phyloP scores from a whole-genome alignment of 129 eudicot genomes.

The Smallanthus sonchifolius region DNA sequence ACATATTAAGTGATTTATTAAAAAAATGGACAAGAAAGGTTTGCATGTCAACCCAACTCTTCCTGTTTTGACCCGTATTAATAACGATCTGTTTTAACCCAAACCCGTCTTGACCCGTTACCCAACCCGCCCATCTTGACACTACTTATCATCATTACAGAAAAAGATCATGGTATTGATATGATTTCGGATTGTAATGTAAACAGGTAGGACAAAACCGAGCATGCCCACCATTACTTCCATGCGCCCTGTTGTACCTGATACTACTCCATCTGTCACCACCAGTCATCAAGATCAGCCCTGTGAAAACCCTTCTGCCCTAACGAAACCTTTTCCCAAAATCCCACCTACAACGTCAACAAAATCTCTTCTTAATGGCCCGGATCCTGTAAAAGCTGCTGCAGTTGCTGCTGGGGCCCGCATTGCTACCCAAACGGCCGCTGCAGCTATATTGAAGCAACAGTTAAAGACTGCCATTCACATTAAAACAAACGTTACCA shows the following conservation, averaged over 20 bases:
- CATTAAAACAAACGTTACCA: conserved; percentile 45
- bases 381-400: conserved; percentile 63
- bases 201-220: conserved; percentile 34
- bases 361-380: conserved; percentile 30
- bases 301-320: conserved; percentile 25
- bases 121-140: not conserved
- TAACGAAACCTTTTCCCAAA: conserved; percentile 35
- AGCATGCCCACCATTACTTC: conserved; percentile 15
- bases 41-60: not conserved
- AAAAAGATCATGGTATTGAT: not conserved
- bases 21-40: not conserved
- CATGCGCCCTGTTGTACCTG: conserved; percentile 25
- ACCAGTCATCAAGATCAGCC: conserved; percentile 25
- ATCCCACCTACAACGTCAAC: conserved; percentile 35
- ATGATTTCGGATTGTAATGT: conserved; percentile 1
- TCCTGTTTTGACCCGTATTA: not conserved
- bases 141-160: not conserved
- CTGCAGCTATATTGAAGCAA: conserved; percentile 59
- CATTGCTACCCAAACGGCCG: conserved; percentile 62
- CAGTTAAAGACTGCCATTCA: conserved; percentile 63
- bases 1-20: too few species aligned
- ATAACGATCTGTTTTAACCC: not conserved
- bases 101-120: not conserved
- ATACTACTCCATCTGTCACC: conserved; percentile 32
- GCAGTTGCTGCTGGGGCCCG: conserved; percentile 99